Conservation (phyloP, 495 filamentous ascomycete species). For the Penicillium simplicissimum region DNA sequence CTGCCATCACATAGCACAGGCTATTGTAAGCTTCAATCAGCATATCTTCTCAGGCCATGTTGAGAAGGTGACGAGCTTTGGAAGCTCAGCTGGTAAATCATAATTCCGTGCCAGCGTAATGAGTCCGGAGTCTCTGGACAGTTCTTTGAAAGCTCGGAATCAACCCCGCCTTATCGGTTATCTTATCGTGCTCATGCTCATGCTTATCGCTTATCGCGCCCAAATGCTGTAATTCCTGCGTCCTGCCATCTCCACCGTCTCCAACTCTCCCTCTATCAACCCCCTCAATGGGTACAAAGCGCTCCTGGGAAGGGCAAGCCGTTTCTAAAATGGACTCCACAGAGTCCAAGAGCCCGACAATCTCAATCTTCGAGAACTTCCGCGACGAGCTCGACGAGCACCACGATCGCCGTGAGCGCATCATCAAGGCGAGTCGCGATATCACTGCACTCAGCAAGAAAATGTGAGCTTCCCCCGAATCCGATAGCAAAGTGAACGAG, state of each 20-base stretch:
- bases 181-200: too few relatives aligned
- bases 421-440: conserved; percentile 87
- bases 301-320: conserved; percentile 60
- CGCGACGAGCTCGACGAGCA: conserved; percentile 90
- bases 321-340: conserved; percentile 34
- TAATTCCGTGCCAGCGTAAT: neutral
- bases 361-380: conserved; percentile 81
- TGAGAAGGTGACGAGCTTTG: too few relatives aligned
- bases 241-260: conserved; percentile 22
- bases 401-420: conserved; percentile 84
- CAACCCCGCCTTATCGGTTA: too few relatives aligned
- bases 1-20: too few relatives aligned
- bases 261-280: conserved; percentile 10
- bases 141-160: too few relatives aligned
- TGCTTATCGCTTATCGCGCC: neutral
- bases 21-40: too few relatives aligned
- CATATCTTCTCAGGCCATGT: too few relatives aligned
- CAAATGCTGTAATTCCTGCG: neutral
- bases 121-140: too few relatives aligned
- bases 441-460: conserved; percentile 95
- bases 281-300: conserved; percentile 50
- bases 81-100: too few relatives aligned
- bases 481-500: neutral
- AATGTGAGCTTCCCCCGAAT: conserved; percentile 58
- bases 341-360: conserved; percentile 42